Evolutionary conservation across 2,329 filamentous ascomycete species (phyloP), one percentile per base, ranked within the genome.

Genomic region (Xylaria sp.): DNA sequence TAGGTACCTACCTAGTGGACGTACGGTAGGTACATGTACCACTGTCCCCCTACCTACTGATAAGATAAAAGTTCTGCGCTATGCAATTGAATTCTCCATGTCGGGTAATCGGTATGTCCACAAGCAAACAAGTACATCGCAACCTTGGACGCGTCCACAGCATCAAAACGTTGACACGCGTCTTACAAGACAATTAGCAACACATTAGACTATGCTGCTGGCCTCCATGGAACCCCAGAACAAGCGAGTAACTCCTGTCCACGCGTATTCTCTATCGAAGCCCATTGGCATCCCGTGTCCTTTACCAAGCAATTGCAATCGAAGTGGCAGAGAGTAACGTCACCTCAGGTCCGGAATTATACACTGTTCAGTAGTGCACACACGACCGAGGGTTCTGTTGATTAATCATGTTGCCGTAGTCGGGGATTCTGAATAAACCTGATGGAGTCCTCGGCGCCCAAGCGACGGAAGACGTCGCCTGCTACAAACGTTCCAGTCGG

Each of bases 381-480:
- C 50, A 42, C 56, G 52, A 37, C 45, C 24, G 13, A 49, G 43
- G 38, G 41, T 50, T 29, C 21, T 44, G 21, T 17, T 20, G 42
- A 17, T 39, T 44, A 43, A 42, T 20, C n/a, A 61, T 59, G 55
- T 20, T 48, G 44, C 6, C 24, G 52, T 52, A 54, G 43, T 48
- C 45, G 39, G 29, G 18, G 26, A n/a, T 26, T 18, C 19, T 34
- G 16, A 45, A 20, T 18, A 41, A 19, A 48, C 22, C 50, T 45
- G 16, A 81, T 82, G 78, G 81, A 84, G 59, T 74, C 78, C 50
- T 83, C 85, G 21, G 81, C 85, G 43, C 75, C 83, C 4, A 89
- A 90, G 71, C 78, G 85, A 66, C 81, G 85, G 65, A 86, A 85
- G 67, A 85, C 78, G 19, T 87, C 84, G 56, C 81, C 84, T 17